Evolutionary conservation across 2,329 filamentous ascomycete species (phyloP), one percentile per base, ranked within the genome.

Genomic region (Juglanconis juglandina): DNA sequence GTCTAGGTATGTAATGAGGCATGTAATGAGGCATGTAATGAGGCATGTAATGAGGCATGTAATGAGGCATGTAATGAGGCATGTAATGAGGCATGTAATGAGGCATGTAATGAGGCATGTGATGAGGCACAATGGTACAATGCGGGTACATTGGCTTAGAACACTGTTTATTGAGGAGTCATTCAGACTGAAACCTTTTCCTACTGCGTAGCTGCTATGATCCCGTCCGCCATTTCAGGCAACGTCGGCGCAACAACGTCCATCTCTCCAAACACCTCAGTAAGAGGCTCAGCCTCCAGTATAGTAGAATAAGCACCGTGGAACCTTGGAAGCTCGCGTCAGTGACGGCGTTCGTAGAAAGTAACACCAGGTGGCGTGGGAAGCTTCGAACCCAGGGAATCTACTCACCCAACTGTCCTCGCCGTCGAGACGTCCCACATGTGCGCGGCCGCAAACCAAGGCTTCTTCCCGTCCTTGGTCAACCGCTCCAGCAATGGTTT

Each of bases 361-460:
- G 14, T 47, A 61, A 33, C 24, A 34, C 34, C 24, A 52, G 37
- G n/a, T 13, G 35, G 10, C 39, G 10, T 10, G 10, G 39, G 6
- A 42, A 13, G 11, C 5, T 42, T 42, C 1, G 24, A 2, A 24
- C 24, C 24, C 24, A 24, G 24, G 2, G 46, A 62, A 24, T 33
- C 47, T 14, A 67, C 66, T 53, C 60, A 69, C 60, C 79, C 80
- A n/a, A 74, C 73, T 59, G 73, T 76, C 41, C 70, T 72, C 1
- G 81, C 81, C 2, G 81, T 79, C 32, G 75, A 74, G 3, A 81
- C 81, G 70, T 85, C 81, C 82, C 81, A 84, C 75, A 81, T 79
- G 71, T 84, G 81, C 13, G 80, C 81, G 1, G 82, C 81, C 1
- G 79, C 81, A 68, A 83, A 84, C 81, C 81, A 84, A 3, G 66